Evolutionary conservation across 805 yeast species (phyloP).

Genomic region (Myxozyma geophila): DNA sequence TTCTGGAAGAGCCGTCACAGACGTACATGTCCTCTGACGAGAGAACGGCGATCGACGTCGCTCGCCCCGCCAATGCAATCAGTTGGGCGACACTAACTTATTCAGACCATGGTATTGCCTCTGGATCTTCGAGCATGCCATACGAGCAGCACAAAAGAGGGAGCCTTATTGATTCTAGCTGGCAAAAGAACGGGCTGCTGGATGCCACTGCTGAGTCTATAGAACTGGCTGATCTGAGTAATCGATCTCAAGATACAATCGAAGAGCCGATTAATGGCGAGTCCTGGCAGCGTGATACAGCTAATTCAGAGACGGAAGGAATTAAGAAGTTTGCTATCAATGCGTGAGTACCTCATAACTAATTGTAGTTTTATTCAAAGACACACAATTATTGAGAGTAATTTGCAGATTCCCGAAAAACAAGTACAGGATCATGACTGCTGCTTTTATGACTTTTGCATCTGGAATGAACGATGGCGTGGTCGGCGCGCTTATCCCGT

Average conservation of each 20-base stretch:
- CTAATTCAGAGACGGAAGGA: neutral
- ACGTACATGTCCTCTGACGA: neutral
- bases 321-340: neutral
- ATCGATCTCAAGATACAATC: neutral
- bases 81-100: neutral
- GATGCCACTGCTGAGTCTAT: neutral
- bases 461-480: conserved; percentile 52
- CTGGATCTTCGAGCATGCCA: neutral
- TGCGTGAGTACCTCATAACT: neutral
- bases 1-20: conserved; percentile 1
- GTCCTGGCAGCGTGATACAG: neutral
- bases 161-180: neutral
- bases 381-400: neutral
- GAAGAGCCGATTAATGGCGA: neutral
- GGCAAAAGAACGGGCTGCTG: neutral
- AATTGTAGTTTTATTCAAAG: neutral
- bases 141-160: neutral
- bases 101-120: neutral
- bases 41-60: neutral
- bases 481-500: conserved; percentile 62
- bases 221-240: conserved; percentile 6
- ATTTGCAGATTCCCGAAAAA: conserved; percentile 5
- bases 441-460: conserved; percentile 6
- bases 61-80: neutral
- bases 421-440: conserved; percentile 4